Base-by-base conservation (phyloP, 225 moss, liverwort and hornwort species). In the Asterella californica region DNA sequence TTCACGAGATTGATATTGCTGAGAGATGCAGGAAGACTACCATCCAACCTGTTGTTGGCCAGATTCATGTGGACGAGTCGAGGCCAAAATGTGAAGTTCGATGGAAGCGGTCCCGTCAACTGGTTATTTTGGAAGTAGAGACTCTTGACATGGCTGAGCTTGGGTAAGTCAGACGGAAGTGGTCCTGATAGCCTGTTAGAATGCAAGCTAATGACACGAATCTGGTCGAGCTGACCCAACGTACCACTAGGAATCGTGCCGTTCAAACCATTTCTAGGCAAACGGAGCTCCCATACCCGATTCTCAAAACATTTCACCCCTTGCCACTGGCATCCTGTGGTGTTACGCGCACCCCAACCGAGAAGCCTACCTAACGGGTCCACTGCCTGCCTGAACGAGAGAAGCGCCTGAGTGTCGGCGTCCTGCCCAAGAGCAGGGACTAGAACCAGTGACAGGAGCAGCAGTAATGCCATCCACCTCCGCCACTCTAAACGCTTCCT, bases 191-290 rank as follows among this genome's bases (percentile, higher is more conserved):
- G 5, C 76, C 34, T 75, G 82, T 96, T 96, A 45, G 83, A 88
- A 59, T 85, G 94, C 80, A 96, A 75, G 81, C 91, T 96, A 15
- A 96, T 82, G 0, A 91, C 91, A 6, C 96, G 92, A 62, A 96
- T 89, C 82, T 96, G 89, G 61, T 90, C 87, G 15, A 96, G 88
- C 78, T 83, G 77, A 54, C 96, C 90, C 83, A 96, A 72, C 0
- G 84, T 77, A 22, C 76, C 79, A 0, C 2, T 18, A 0, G 83
- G 82, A 76, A 89, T 89, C 19, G 53, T 46, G 34, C 83, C 83
- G 6, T 27, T 52, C 30, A 89, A 27, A 45, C 81, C 54, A 25
- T 19, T n/a, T 0, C 79, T 64, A 4, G 84, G 86, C 38, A 84
- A 54, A 10, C 84, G 82, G 57, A 89, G 30, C 71, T 86, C 80